Percentiles rank a stretch among this genome's conserved stretches.
Conservation (phyloP, 73 alveolate species). For the Uronychia setigera region DNA sequence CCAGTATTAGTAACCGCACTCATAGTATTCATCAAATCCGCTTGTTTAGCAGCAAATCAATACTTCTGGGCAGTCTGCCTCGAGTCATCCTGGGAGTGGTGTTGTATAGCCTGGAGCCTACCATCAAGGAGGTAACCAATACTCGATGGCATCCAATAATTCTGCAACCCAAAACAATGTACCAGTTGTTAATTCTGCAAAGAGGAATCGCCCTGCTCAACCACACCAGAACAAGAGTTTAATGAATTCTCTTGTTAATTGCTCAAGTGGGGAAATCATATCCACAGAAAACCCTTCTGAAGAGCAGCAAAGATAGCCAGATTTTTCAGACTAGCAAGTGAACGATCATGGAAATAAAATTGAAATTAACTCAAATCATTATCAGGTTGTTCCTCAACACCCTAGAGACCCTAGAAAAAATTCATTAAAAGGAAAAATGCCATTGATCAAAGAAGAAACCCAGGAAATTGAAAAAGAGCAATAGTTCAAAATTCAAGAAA, state of each 20-base stretch:
- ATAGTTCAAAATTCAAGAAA: too few relatives aligned
- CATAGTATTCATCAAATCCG: too few relatives aligned
- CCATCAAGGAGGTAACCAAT: too few relatives aligned
- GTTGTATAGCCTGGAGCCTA: too few relatives aligned
- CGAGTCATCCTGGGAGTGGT: too few relatives aligned
- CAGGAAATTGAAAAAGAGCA: too few relatives aligned
- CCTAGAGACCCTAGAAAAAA: too few relatives aligned
- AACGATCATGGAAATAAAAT: background rate
- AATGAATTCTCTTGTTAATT: background rate
- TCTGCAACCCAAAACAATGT: slow-evolving; percentile 1
- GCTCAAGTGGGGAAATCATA: background rate
- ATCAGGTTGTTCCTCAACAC: background rate
- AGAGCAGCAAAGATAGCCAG: background rate
- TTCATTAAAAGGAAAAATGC: too few relatives aligned
- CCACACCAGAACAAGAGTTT: background rate
- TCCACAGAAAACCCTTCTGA: background rate
- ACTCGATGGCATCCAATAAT: too few relatives aligned
- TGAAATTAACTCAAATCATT: background rate
- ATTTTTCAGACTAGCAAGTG: background rate
- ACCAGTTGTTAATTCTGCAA: background rate
- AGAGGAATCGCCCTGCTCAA: background rate
- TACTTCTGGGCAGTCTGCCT: too few relatives aligned
- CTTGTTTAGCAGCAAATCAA: too few relatives aligned
- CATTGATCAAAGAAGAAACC: background rate
- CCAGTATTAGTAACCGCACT: too few relatives aligned